These are phyloP conservation scores for Chalciporus piperatus DNA, from an alignment of 768 basidiomycete genomes.

Conservation along the genomic window DNA sequence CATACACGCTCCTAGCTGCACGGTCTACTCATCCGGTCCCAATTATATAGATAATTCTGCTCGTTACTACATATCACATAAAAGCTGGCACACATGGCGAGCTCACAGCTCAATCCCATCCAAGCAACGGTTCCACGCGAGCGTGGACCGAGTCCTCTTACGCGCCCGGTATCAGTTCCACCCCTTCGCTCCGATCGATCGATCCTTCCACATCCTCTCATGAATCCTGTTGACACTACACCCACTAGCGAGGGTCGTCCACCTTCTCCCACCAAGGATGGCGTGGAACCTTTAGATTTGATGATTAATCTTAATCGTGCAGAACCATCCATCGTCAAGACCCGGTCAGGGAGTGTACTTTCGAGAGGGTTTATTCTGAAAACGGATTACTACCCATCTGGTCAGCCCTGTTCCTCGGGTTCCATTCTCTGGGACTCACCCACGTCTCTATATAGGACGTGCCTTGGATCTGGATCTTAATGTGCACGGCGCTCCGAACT, in stretches of 20 bases:
- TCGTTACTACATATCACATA: background rate
- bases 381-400: constrained; percentile 85
- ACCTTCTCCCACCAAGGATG: constrained; percentile 5
- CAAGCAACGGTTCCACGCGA: background rate
- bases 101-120: background rate
- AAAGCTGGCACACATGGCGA: background rate
- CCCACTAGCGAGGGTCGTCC: constrained; percentile 2
- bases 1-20: background rate
- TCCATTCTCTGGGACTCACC: constrained; percentile 3
- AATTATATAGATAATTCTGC: background rate
- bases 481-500: constrained; percentile 94
- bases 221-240: constrained; percentile 4
- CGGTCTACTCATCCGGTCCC: background rate
- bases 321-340: constrained; percentile 75
- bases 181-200: constrained; percentile 7
- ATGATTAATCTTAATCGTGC: constrained; percentile 63
- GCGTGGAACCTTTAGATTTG: constrained; percentile 48
- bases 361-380: constrained; percentile 91
- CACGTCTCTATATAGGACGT: constrained; percentile 49
- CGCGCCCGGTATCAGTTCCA: constrained; percentile 12
- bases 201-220: constrained; percentile 2
- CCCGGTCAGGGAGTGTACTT: constrained; percentile 78
- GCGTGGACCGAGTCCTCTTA: background rate
- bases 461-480: constrained; percentile 89
- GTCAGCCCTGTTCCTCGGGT: constrained; percentile 32